Percentiles rank a stretch among this genome's conserved stretches.
These are phyloP conservation scores for Nicotiana paniculata DNA, from an alignment of 257 asterid species.

Conservation along the genomic window DNA sequence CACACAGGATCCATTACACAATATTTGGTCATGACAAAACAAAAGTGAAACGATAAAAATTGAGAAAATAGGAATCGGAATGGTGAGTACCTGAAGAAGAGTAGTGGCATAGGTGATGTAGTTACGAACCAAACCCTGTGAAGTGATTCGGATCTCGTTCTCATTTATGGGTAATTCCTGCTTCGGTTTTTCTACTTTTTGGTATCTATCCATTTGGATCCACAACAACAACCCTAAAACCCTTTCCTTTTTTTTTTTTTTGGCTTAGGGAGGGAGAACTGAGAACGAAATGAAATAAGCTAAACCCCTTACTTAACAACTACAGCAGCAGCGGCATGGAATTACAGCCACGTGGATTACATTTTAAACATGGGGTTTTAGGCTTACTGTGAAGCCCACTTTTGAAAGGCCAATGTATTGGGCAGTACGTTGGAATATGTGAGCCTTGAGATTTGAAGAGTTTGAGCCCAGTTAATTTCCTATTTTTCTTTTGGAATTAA, in stretches of 20 bases:
- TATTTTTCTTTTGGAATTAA: no score
- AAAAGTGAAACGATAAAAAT: not conserved
- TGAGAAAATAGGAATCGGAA: not conserved
- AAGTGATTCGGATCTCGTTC: slow-evolving; percentile 90
- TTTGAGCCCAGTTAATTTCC: no score
- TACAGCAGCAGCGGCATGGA: not conserved
- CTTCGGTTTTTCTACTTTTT: slow-evolving; percentile 74
- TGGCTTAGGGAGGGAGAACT: not conserved
- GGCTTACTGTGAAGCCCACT: not conserved
- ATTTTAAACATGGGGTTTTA: not conserved
- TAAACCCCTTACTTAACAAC: not conserved
- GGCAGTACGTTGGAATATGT: no score
- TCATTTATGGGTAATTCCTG: slow-evolving; percentile 65
- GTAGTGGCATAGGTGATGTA: slow-evolving; percentile 74
- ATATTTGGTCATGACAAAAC: not conserved
- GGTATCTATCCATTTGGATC: slow-evolving; percentile 67
- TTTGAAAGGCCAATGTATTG: no score
- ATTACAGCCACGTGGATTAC: not conserved
- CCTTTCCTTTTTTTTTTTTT: not conserved
- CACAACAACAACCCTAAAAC: slow-evolving; percentile 17
- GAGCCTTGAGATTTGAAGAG: no score
- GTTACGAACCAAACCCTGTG: slow-evolving; percentile 75
- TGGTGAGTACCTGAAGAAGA: slow-evolving; percentile 64
- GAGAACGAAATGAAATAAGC: not conserved
- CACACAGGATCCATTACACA: not conserved